Conservation (phyloP, 768 basidiomycete species). For the Boletus barrowsii region DNA sequence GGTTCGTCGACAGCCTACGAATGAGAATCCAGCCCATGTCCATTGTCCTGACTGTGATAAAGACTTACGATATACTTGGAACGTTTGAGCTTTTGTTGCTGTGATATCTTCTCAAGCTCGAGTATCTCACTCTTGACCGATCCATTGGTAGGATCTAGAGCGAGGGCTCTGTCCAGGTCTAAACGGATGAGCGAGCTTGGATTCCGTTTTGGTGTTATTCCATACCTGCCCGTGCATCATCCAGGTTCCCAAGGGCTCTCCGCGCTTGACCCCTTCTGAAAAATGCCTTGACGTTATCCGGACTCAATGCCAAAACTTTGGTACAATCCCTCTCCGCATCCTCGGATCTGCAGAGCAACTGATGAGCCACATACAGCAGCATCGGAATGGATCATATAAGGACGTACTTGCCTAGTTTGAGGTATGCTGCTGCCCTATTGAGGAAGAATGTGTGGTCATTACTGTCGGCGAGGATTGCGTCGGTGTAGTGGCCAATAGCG, state of each 20-base stretch:
- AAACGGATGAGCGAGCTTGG: constrained; percentile 1
- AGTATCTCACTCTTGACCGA: constrained; percentile 61
- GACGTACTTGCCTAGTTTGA: constrained; percentile 93
- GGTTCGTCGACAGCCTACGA: constrained; percentile 5
- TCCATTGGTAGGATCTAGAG: constrained; percentile 62
- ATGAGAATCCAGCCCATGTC: constrained; percentile 7
- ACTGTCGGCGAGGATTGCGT: constrained; percentile 69
- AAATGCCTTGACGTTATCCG: constrained; percentile 71
- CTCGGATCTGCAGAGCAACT: constrained; percentile 47
- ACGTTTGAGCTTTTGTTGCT: constrained; percentile 30
- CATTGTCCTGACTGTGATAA: not conserved
- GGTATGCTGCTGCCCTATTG: constrained; percentile 88
- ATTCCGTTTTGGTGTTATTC: not conserved
- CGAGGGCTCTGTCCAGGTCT: constrained; percentile 64
- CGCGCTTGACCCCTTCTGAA: constrained; percentile 79
- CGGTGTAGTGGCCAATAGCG: constrained; percentile 84
- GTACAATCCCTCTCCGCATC: constrained; percentile 84
- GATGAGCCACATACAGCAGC: constrained; percentile 1
- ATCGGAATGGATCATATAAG: not conserved
- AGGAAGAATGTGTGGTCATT: constrained; percentile 75
- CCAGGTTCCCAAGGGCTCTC: constrained; percentile 47
- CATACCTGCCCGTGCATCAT: constrained; percentile 59
- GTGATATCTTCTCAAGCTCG: constrained; percentile 43
- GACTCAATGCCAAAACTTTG: constrained; percentile 52
- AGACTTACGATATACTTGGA: constrained; percentile 33